Percentiles rank a stretch among this genome's conserved stretches.
Evolutionary conservation across 2,329 filamentous ascomycete genomes (phyloP).

Genomic region (Xylariaceae sp.): DNA sequence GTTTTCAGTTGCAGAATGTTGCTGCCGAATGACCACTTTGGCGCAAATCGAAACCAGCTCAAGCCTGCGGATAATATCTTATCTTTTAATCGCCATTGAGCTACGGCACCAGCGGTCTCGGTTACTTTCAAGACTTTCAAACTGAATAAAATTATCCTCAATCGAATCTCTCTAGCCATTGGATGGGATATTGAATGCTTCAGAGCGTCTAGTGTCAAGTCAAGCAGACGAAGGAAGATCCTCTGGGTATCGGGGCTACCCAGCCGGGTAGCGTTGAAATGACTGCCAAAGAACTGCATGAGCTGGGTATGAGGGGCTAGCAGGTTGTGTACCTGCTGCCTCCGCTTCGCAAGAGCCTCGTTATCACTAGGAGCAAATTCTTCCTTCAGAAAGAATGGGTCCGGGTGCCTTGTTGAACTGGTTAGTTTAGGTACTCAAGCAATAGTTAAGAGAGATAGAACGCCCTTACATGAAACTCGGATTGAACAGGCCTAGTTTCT

Average conservation of each 20-base stretch:
- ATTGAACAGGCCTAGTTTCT: slow-evolving; percentile 82
- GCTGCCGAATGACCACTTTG: slow-evolving; percentile 93
- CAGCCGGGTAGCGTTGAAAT: slow-evolving; percentile 91
- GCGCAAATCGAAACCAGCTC: slow-evolving; percentile 83
- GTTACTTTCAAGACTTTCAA: slow-evolving; percentile 77
- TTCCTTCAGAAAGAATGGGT: slow-evolving; percentile 89
- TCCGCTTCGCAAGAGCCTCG: slow-evolving; percentile 72
- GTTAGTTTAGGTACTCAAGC: slow-evolving; percentile 42
- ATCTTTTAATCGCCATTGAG: slow-evolving; percentile 86
- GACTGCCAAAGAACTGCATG: slow-evolving; percentile 88
- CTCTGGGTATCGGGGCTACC: slow-evolving; percentile 81
- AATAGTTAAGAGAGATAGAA: slow-evolving; percentile 20
- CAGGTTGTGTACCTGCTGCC: slow-evolving; percentile 79
- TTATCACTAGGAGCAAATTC: slow-evolving; percentile 94
- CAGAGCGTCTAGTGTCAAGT: slow-evolving; percentile 77
- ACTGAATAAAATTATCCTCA: slow-evolving; percentile 84
- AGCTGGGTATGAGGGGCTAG: slow-evolving; percentile 86
- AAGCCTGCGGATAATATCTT: slow-evolving; percentile 85
- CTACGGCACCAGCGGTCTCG: slow-evolving; percentile 65
- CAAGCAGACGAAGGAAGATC: slow-evolving; percentile 81
- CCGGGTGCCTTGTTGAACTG: slow-evolving; percentile 64
- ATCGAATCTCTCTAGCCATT: slow-evolving; percentile 87
- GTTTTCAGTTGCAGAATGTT: slow-evolving; percentile 94
- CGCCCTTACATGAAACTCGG: slow-evolving; percentile 63
- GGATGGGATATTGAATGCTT: slow-evolving; percentile 77